These are phyloP conservation scores for Xylaria sp. DNA, from an alignment of 2,329 filamentous ascomycete species.

Conservation along the genomic window DNA sequence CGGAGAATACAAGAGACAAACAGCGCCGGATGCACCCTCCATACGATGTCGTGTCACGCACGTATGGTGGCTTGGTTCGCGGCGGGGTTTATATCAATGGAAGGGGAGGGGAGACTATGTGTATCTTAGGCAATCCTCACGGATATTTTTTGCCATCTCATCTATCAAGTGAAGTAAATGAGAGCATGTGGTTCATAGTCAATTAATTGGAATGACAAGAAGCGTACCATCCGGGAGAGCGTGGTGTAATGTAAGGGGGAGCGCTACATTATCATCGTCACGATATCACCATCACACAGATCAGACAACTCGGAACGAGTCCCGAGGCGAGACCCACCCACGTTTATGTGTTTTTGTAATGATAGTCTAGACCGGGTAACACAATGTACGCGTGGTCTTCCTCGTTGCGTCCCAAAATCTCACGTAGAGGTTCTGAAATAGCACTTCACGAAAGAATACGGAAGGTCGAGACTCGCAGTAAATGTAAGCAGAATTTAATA, in stretches of 20 bases:
- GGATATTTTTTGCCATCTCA: background rate
- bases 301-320: background rate
- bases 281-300: background rate
- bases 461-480: background rate
- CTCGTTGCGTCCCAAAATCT: background rate
- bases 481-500: background rate
- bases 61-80: conserved; percentile 13
- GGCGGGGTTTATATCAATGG: conserved; percentile 13
- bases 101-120: background rate
- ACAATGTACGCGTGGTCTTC: too few relatives aligned
- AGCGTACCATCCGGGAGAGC: background rate
- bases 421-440: background rate
- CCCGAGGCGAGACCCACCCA: background rate
- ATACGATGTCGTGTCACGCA: conserved; percentile 16
- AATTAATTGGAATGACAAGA: background rate
- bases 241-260: background rate
- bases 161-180: background rate
- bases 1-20: conserved; percentile 31
- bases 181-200: background rate
- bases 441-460: background rate
- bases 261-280: background rate
- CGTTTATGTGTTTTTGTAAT: conserved; percentile 1
- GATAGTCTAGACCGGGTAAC: background rate
- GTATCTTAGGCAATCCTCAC: background rate
- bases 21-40: background rate